Evolutionary conservation across 768 basidiomycete genomes (phyloP).

Genomic region (Podaxis rugospora): DNA sequence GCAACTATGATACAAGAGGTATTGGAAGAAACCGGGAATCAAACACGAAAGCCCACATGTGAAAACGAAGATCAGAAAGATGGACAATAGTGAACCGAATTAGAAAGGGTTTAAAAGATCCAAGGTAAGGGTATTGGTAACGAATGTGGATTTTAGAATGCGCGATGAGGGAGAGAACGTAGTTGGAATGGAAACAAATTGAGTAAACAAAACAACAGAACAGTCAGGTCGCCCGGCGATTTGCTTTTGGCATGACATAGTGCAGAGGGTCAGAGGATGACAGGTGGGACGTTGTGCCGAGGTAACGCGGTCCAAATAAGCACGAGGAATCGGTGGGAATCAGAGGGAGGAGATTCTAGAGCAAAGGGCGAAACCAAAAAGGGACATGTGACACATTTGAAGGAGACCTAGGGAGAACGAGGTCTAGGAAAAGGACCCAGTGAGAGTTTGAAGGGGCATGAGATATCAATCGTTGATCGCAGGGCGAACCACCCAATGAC

Average conservation of each 20-base stretch:
- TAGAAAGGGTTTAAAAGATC: not conserved
- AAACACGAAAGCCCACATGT: not conserved
- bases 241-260: not conserved
- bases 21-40: not conserved
- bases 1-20: constrained; percentile 4
- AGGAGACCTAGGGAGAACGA: no score
- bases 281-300: no score
- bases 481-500: no score
- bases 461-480: no score
- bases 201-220: not conserved
- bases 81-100: not conserved
- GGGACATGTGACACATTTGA: no score
- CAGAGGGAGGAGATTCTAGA: no score
- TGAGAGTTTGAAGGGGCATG: no score
- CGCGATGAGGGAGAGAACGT: not conserved
- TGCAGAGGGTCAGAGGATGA: no score
- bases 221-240: not conserved
- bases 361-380: no score
- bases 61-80: not conserved
- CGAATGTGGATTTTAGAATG: not conserved
- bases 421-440: no score
- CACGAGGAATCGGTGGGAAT: no score
- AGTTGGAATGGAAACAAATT: not conserved
- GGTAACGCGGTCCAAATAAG: no score
- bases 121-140: not conserved